Percentiles rank a stretch among this genome's conserved stretches.
These are phyloP conservation scores for Tuber calosporum DNA, from an alignment of 495 filamentous ascomycete species.

Conservation along the genomic window DNA sequence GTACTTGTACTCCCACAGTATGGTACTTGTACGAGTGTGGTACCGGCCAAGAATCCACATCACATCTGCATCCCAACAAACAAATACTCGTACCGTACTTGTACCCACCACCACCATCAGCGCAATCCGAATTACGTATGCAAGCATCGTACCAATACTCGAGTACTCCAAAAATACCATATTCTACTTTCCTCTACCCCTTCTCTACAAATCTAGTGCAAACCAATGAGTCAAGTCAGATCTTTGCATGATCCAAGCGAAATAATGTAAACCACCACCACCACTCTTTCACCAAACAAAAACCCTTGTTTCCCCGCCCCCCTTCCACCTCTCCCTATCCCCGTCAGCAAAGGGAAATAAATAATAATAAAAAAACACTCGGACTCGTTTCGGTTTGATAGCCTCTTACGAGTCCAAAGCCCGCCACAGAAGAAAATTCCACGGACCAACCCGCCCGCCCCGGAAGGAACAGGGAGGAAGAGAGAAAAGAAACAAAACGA, in stretches of 20 bases:
- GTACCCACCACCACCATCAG: not conserved
- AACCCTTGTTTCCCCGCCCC: conserved; percentile 1
- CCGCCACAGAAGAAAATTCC: not conserved
- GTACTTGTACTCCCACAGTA: no score
- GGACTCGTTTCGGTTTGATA: not conserved
- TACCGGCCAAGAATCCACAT: not conserved
- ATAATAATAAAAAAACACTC: no score
- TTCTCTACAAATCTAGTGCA: not conserved
- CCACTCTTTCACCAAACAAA: conserved; percentile 1
- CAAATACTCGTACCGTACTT: no score
- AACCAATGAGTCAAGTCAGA: not conserved
- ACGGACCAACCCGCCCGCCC: not conserved
- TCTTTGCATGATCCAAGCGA: not conserved
- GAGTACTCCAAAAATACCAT: not conserved
- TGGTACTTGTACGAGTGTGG: not conserved
- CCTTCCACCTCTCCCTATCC: not conserved
- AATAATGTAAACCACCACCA: not conserved
- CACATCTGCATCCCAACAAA: not conserved
- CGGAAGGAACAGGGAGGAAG: not conserved
- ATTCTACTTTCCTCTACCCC: not conserved
- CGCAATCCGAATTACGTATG: not conserved
- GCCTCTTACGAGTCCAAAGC: not conserved
- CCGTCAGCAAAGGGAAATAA: not conserved
- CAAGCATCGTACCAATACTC: not conserved
- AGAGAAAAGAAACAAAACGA: not conserved